These are phyloP conservation scores for Syzygium oleosum DNA, from an alignment of 345 rosid genomes.

Conservation along the genomic window DNA sequence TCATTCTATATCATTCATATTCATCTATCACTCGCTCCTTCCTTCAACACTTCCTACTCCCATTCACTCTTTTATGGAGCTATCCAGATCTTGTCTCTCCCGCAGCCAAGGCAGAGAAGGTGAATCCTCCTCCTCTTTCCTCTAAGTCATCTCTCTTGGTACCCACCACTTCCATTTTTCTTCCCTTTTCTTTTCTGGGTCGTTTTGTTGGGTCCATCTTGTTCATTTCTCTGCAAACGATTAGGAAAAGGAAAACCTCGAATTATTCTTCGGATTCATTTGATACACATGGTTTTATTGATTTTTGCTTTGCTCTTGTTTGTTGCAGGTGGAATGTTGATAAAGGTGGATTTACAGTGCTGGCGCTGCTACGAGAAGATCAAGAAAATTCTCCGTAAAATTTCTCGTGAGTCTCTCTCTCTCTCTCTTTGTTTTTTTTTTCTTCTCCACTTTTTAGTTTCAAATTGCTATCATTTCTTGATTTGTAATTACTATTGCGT, in stretches of 20 bases:
- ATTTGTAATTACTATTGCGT: conserved; percentile 2
- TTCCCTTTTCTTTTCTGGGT: conserved; percentile 1
- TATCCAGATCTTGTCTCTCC: neutral
- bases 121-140: neutral
- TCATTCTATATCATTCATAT: neutral
- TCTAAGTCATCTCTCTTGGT: neutral
- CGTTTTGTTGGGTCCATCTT: neutral
- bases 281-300: neutral
- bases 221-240: neutral
- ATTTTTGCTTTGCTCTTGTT: neutral
- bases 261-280: neutral
- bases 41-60: neutral
- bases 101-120: conserved; percentile 21
- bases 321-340: neutral
- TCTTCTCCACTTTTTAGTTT: neutral
- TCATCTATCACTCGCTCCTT: neutral
- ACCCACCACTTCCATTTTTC: neutral
- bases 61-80: neutral
- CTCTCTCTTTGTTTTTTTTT: neutral
- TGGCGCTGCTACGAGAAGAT: conserved; percentile 63
- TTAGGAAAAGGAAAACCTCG: neutral
- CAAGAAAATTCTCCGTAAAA: conserved; percentile 57
- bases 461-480: neutral
- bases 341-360: conserved; percentile 33
- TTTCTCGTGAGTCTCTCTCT: conserved; percentile 51